Evolutionary conservation across 2,329 filamentous ascomycete species (phyloP), one percentile per base, ranked within the genome.

Genomic region (Lecanicillium sp.): DNA sequence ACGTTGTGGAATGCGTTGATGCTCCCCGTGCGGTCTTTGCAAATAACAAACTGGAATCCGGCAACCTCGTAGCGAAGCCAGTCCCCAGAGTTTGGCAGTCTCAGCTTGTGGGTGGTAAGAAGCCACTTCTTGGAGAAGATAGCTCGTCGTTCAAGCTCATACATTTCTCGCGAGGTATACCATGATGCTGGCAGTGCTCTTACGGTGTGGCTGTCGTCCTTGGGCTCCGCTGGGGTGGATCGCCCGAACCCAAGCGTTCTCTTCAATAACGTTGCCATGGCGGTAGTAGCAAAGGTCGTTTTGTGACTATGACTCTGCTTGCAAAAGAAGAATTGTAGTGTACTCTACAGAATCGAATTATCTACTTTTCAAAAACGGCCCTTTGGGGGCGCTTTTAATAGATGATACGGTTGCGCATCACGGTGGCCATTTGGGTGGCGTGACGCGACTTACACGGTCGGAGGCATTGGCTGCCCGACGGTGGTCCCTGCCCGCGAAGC

Each of bases 1-100:
- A 77, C 60, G 48, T 77, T 77, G 56, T 77, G 73, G 49, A 77
- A 76, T 12, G 64, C 72, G 34, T 71, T 68, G 50, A 75, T 64
- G 4, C 62, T 59, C 5, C 64, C 64, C 3, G 66, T 55, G 15
- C 67, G 61, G 49, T 73, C 68, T 12, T 56, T 57, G 36, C 64
- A 58, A 4, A 75, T 51, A 43, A 76, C 56, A 49, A 76, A 69
- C n/a, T 68, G 59, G 54, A 68, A 74, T 3, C 65, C 70, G 3
- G 71, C 69, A 10, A 72, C 50, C n/a, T 66, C 60, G 44, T 64
- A 75, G 11, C 65, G 62, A 29, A 74, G 62, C 50, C 68, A 78
- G 49, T 74, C 68, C 8, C 73, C 74, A 10, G 63, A 39, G 41
- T 72, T 67, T 39, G 52, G 51, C 31, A 74, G 57, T 40, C 69